These are phyloP conservation scores for Nakazawaea laoshanensis DNA, from an alignment of 805 yeast genomes.

Conservation along the genomic window DNA sequence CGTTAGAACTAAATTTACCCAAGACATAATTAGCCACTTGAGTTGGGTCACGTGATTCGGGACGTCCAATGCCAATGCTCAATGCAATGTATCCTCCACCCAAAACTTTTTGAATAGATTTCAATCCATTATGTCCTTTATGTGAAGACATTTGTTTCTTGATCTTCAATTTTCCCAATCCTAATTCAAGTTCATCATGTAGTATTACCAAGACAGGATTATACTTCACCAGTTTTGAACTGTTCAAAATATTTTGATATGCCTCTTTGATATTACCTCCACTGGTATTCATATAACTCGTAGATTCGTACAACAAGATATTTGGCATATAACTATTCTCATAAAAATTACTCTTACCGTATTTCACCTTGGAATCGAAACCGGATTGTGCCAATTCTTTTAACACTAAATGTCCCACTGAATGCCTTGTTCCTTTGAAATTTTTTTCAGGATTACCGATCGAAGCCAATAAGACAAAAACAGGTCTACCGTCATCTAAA, in stretches of 20 bases:
- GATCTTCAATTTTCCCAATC: conserved; percentile 57
- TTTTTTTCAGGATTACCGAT: conserved; percentile 73
- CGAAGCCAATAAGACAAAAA: conserved; percentile 33
- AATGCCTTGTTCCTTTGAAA: conserved; percentile 62
- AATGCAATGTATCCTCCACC: conserved; percentile 55
- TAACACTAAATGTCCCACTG: conserved; percentile 60
- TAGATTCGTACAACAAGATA: conserved; percentile 41
- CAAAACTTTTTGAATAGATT: conserved; percentile 38
- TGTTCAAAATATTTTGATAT: conserved; percentile 30
- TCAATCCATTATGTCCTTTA: conserved; percentile 82
- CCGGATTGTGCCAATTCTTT: conserved; percentile 20
- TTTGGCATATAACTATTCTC: conserved; percentile 16
- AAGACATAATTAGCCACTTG: conserved; percentile 60
- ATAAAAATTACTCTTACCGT: conserved; percentile 16
- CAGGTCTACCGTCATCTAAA: conserved; percentile 14
- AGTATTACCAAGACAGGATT: conserved; percentile 45
- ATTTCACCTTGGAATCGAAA: conserved; percentile 10
- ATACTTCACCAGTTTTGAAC: conserved; percentile 15
- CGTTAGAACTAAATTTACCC: conserved; percentile 37
- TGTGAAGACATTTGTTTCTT: conserved; percentile 52
- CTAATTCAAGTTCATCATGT: conserved; percentile 72
- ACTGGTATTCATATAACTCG: conserved; percentile 60
- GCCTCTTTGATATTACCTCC: conserved; percentile 48
- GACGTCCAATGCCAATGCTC: conserved; percentile 73
- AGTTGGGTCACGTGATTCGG: conserved; percentile 30